Evolutionary conservation across 129 eudicot genomes (phyloP), one percentile per base, ranked within the genome.

Genomic region (Erigeron canadensis): DNA sequence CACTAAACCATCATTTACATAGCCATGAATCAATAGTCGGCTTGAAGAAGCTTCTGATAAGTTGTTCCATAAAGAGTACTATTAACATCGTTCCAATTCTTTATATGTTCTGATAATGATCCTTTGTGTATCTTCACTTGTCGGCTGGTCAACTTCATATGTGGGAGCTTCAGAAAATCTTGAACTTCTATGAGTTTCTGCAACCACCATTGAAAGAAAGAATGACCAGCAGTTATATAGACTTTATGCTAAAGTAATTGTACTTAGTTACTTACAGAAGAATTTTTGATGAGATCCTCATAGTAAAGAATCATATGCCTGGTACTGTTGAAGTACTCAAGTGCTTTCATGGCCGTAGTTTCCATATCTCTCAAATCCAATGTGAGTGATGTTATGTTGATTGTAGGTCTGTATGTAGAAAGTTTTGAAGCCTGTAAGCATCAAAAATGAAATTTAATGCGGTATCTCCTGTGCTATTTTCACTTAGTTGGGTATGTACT

Each of bases 121-220:
- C 97, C 95, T 76, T 78, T 84, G 71, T 91, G 97, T 83, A 91
- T 91, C 83, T 91, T 91, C 5, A 91, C 92, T 59, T 91, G 95
- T 10, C 79, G 79, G 72, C 95, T 91, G 4, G 79, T 81, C 70
- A 91, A 68, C 17, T 79, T 72, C 85, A 82, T 91, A 39, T 3
- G 63, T 18, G 95, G 95, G 50, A 91, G 43, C 45, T 84, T 80
- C 41, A 91, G 69, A 75, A 91, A 91, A 63, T 84, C 73, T 75
- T 79, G 92, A 17, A 86, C 89, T 46, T 91, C 95, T 19, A 37
- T 23, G 74, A 91, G 63, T 64, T 84, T 91, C 97, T 91, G 85
- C 83, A 81, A 47, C 44, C 47, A n/a, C 34, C 48, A 78, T 54
- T 8, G 39, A 12, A 61, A 19, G 19, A 15, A 39, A 48, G 12